These are phyloP conservation scores for Diaporthe caulivora DNA, from an alignment of 2,329 filamentous ascomycete species.

Conservation along the genomic window DNA sequence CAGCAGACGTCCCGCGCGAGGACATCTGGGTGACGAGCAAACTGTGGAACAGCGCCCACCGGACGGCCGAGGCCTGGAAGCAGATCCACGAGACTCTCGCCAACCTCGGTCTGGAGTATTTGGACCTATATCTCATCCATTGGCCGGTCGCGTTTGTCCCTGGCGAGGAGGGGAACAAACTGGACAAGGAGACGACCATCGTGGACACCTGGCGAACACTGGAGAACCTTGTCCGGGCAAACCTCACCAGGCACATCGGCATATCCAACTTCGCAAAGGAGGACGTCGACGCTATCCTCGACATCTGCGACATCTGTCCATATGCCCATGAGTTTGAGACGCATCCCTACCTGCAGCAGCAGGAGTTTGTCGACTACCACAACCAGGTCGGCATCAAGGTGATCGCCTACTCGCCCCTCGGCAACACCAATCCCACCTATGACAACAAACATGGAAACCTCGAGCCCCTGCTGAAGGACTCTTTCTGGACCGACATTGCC, in stretches of 20 bases:
- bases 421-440: constrained; percentile 64
- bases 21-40: constrained; percentile 65
- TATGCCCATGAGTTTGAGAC: constrained; percentile 70
- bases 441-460: constrained; percentile 46
- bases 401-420: constrained; percentile 63
- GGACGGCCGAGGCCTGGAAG: constrained; percentile 52
- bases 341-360: constrained; percentile 65
- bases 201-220: constrained; percentile 69
- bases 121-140: constrained; percentile 68
- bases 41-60: constrained; percentile 51
- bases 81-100: constrained; percentile 61
- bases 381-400: constrained; percentile 56
- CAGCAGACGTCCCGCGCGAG: constrained; percentile 61
- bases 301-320: constrained; percentile 62
- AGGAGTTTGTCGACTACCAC: constrained; percentile 60
- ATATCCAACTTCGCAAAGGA: constrained; percentile 69
- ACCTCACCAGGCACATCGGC: constrained; percentile 69
- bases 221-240: constrained; percentile 64
- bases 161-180: constrained; percentile 41
- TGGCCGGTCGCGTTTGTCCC: constrained; percentile 60
- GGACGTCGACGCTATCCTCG: constrained; percentile 54
- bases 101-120: constrained; percentile 60
- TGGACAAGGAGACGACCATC: constrained; percentile 46
- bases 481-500: constrained; percentile 54
- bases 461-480: constrained; percentile 54